Base-by-base conservation (phyloP, 371 early-diverging fungal genomes). In the Syncephalastrum racemosum region DNA sequence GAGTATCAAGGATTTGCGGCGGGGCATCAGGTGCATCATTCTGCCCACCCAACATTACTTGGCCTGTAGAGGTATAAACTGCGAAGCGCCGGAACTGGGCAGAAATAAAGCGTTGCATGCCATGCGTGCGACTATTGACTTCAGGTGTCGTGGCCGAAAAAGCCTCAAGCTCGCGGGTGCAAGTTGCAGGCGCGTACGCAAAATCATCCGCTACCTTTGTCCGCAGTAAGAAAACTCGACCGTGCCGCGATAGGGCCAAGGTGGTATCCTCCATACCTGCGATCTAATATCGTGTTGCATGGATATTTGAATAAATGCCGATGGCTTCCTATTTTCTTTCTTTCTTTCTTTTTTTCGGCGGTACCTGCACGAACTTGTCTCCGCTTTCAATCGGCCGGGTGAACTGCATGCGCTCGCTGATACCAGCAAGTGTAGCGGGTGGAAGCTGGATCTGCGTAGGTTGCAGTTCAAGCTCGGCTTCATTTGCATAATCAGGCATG, bases 51-150 rank as follows among this genome's bases (percentile, higher is more conserved):
- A 67, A 23, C 36, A 59, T 45, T 0, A 59, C 63, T 15, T 46
- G 44, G 0, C 67, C 67, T 56, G 57, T 44, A 4, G 46, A 20
- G 2, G 67, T 57, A 39, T 67, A 67, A 2, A 66, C 59, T 3
- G 67, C 63, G 47, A 67, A 62, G 27, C 53, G 51, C 15, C 50
- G 56, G 41, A 56, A 67, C 16, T 54, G 49, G 4, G 54, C 60
- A 3, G 67, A 55, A 12, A 67, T 48, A 15, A 63, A 62, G 4
- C 60, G 60, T n/a, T 56, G 51, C 53, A 58, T 53, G 14, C 41
- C 41, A 12, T 18, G 31, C 18, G 18, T 18, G 12, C 44, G 53
- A 5, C 45, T 46, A 44, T 63, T 59, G 6, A 27, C 1, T 27
- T 63, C 64, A 13, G 43, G 40, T 14, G 45, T 4, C 4, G 14